Evolutionary conservation across 352 stramenopile genomes (phyloP).

Genomic region (Phytophthora syringae): DNA sequence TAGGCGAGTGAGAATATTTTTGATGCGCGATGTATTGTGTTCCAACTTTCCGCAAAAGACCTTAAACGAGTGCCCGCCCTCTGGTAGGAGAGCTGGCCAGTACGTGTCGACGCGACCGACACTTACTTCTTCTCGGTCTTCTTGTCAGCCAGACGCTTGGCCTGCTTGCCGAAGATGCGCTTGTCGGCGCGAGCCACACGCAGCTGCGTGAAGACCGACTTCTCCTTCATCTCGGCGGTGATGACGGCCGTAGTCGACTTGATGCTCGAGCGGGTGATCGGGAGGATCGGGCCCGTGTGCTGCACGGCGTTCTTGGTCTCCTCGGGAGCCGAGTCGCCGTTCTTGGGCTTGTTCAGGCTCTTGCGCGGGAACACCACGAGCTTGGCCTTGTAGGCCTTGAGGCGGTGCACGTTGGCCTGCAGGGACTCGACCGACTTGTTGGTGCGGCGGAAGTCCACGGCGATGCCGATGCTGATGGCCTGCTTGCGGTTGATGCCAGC

Average conservation of each 20-base stretch:
- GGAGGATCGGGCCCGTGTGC: constrained; percentile 81
- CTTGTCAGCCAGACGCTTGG: constrained; percentile 91
- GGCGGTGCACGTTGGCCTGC: constrained; percentile 97
- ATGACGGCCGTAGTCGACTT: constrained; percentile 85
- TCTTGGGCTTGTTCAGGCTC: constrained; percentile 94
- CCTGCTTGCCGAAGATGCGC: constrained; percentile 88
- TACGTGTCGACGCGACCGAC: constrained; percentile 31
- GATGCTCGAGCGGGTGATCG: constrained; percentile 75
- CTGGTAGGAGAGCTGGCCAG: constrained; percentile 21
- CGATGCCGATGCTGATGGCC: constrained; percentile 97
- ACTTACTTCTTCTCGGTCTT: constrained; percentile 80
- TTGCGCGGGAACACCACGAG: constrained; percentile 99
- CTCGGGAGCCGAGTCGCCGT: constrained; percentile 91
- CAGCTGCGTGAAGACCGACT: constrained; percentile 83
- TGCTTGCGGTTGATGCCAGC: constrained; percentile 96
- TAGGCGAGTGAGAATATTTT: constrained; percentile 26
- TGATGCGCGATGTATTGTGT: constrained; percentile 64
- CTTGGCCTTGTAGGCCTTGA: constrained; percentile 99
- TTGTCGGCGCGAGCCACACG: constrained; percentile 87
- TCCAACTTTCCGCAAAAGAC: constrained; percentile 72
- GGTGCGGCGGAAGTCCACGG: constrained; percentile 97
- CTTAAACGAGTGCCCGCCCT: constrained; percentile 32
- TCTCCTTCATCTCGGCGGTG: constrained; percentile 89
- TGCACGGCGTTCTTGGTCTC: constrained; percentile 94
- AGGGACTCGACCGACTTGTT: constrained; percentile 98